A percentile compares a stretch with the other conserved stretches of the same genome.
These are phyloP conservation scores for Vanrija sp. DNA, from an alignment of 1,284 basidiomycete species.

Conservation along the genomic window DNA sequence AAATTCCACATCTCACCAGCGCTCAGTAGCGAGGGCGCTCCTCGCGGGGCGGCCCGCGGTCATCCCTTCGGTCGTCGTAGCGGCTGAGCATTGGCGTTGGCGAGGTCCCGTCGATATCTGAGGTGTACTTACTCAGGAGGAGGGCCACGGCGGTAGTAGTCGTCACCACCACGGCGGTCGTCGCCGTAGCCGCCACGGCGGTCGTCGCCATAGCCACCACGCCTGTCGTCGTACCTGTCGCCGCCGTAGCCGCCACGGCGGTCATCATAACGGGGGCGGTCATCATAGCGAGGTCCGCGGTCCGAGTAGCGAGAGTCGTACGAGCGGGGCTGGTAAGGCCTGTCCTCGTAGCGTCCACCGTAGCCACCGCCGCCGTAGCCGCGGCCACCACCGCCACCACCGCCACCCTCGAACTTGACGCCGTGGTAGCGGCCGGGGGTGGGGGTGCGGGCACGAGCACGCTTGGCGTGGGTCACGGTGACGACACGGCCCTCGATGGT, in stretches of 20 bases:
- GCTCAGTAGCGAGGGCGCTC: slow-evolving; percentile 35
- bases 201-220: slow-evolving; percentile 42
- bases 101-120: slow-evolving; percentile 8
- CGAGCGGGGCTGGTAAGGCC: slow-evolving; percentile 48
- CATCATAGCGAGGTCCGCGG: slow-evolving; percentile 52
- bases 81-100: slow-evolving; percentile 1
- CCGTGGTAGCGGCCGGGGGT: slow-evolving; percentile 87
- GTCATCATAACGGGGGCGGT: slow-evolving; percentile 55
- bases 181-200: slow-evolving; percentile 49
- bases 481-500: slow-evolving; percentile 81
- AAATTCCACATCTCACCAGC: background rate
- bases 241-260: slow-evolving; percentile 34
- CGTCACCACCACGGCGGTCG: slow-evolving; percentile 42
- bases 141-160: slow-evolving; percentile 55
- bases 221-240: slow-evolving; percentile 43
- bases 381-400: slow-evolving; percentile 59
- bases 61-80: slow-evolving; percentile 26
- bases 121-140: slow-evolving; percentile 21
- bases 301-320: slow-evolving; percentile 47
- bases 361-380: slow-evolving; percentile 26
- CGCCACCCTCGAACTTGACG: slow-evolving; percentile 48
- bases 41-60: slow-evolving; percentile 27
- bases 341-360: slow-evolving; percentile 30
- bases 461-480: slow-evolving; percentile 86
- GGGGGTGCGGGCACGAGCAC: slow-evolving; percentile 88